Conservation (phyloP, 129 eudicot genomes). For the Centrapalus pauciflorus region DNA sequence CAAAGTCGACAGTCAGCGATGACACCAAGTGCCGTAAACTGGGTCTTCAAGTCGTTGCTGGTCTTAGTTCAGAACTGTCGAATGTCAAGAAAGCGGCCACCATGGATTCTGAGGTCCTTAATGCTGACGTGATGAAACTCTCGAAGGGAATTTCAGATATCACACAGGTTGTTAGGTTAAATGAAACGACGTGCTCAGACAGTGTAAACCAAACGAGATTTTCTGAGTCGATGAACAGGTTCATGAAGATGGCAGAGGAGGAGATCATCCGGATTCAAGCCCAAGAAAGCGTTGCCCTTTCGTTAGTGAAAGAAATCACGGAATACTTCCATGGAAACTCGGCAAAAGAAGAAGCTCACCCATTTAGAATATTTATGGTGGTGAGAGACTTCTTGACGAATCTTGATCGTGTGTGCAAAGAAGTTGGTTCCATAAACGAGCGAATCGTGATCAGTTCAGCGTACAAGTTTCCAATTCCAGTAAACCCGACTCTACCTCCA, state of each 20-base stretch:
- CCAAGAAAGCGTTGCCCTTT: slow-evolving; percentile 88
- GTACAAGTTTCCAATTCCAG: slow-evolving; percentile 78
- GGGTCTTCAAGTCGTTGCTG: slow-evolving; percentile 88
- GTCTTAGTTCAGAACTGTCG: slow-evolving; percentile 67
- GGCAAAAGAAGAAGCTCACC: slow-evolving; percentile 96
- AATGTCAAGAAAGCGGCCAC: slow-evolving; percentile 94
- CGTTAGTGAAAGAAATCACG: slow-evolving; percentile 90
- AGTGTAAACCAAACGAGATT: slow-evolving; percentile 37
- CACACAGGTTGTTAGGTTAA: slow-evolving; percentile 48
- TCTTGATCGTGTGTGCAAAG: slow-evolving; percentile 90
- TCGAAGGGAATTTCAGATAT: slow-evolving; percentile 71
- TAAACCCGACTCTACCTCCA: slow-evolving; percentile 61
- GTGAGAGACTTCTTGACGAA: slow-evolving; percentile 75
- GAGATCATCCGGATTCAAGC: slow-evolving; percentile 85
- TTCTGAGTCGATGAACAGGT: slow-evolving; percentile 61
- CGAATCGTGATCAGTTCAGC: slow-evolving; percentile 71
- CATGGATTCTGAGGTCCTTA: slow-evolving; percentile 89
- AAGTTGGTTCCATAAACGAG: slow-evolving; percentile 87
- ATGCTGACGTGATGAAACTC: slow-evolving; percentile 68
- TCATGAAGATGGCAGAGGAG: slow-evolving; percentile 75
- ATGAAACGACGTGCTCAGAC: slow-evolving; percentile 16
- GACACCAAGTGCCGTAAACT: slow-evolving; percentile 82
- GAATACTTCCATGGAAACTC: slow-evolving; percentile 96
- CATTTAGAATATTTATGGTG: slow-evolving; percentile 86
- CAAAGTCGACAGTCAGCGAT: slow-evolving; percentile 26